A percentile compares a stretch with the other conserved stretches of the same genome.
Evolutionary conservation across 2,329 filamentous ascomycete genomes (phyloP).

Genomic region (Penicillium sp.): DNA sequence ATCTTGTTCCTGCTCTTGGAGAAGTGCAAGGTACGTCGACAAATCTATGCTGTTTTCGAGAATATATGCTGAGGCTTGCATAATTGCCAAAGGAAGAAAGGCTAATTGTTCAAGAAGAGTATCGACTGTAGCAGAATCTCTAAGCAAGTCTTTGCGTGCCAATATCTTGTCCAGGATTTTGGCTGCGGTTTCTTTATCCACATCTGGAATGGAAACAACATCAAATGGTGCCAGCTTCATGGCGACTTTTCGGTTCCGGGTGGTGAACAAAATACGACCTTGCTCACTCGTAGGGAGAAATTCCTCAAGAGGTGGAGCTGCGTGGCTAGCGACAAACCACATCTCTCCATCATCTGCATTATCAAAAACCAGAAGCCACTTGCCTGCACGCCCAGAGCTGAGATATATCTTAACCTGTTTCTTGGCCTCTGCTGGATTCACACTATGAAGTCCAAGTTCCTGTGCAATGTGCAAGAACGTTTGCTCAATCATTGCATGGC

Average conservation of each 20-base stretch:
- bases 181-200: slow-evolving; percentile 9
- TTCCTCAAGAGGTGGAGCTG: slow-evolving; percentile 5
- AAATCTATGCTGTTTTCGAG: slow-evolving; percentile 20
- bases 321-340: slow-evolving; percentile 7
- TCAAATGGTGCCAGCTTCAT: slow-evolving; percentile 18
- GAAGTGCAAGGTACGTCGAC: slow-evolving; percentile 17
- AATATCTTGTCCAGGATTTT: slow-evolving; percentile 18
- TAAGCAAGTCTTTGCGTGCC: slow-evolving; percentile 15
- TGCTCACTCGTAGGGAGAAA: slow-evolving; percentile 20
- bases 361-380: slow-evolving; percentile 24
- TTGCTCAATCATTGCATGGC: slow-evolving; percentile 14
- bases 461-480: slow-evolving; percentile 11
- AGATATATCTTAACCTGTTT: slow-evolving; percentile 15
- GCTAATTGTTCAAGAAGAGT: slow-evolving; percentile 21
- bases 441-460: slow-evolving; percentile 1
- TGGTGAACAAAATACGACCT: slow-evolving; percentile 29
- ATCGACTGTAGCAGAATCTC: slow-evolving; percentile 7
- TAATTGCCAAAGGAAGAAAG: slow-evolving; percentile 29
- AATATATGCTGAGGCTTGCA: slow-evolving; percentile 29
- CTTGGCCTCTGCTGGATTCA: slow-evolving; percentile 10
- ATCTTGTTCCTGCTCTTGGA: slow-evolving; percentile 23
- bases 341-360: slow-evolving; percentile 22
- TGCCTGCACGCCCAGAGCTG: slow-evolving; percentile 8
- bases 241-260: slow-evolving; percentile 20
- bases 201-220: slow-evolving; percentile 18